These are phyloP conservation scores for Suhomyces bolitotheri DNA, from an alignment of 1,139 yeast genomes.

Conservation along the genomic window DNA sequence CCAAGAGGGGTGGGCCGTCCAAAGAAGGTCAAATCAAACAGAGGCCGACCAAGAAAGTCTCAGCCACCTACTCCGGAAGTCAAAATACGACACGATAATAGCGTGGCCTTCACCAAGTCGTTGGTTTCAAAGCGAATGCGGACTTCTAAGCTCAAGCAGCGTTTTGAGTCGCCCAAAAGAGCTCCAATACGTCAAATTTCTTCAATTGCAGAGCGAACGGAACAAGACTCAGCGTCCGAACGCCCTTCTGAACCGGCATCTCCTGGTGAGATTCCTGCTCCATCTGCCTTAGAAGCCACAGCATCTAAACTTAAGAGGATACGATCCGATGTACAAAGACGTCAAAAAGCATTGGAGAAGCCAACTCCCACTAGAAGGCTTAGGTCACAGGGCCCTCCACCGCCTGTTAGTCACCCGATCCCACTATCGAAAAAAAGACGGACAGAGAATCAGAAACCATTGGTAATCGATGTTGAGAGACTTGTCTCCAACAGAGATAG, in stretches of 20 bases:
- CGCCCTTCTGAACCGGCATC: neutral
- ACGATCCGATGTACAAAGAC: constrained; percentile 8
- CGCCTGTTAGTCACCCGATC: constrained; percentile 8
- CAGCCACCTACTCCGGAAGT: constrained; percentile 7
- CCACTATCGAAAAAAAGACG: constrained; percentile 16
- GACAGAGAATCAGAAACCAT: constrained; percentile 29
- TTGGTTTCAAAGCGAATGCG: constrained; percentile 12
- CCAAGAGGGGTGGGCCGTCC: constrained; percentile 9
- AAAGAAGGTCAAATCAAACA: constrained; percentile 12
- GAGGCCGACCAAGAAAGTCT: constrained; percentile 15
- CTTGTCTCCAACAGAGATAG: constrained; percentile 23
- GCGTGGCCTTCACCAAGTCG: constrained; percentile 16
- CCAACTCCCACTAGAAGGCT: constrained; percentile 1
- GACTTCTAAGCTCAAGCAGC: constrained; percentile 7
- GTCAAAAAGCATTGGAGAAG: constrained; percentile 6
- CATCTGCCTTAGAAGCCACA: constrained; percentile 6
- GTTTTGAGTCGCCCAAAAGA: constrained; percentile 2
- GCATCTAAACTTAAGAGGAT: constrained; percentile 9
- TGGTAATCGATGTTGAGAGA: constrained; percentile 32
- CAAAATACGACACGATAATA: constrained; percentile 11
- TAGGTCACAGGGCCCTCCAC: constrained; percentile 1
- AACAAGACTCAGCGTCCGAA: neutral
- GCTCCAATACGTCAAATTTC: neutral
- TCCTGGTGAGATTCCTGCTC: constrained; percentile 1
- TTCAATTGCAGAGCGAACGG: neutral